Evolutionary conservation across 805 yeast genomes (phyloP).

Genomic region (Candida mattraensis): DNA sequence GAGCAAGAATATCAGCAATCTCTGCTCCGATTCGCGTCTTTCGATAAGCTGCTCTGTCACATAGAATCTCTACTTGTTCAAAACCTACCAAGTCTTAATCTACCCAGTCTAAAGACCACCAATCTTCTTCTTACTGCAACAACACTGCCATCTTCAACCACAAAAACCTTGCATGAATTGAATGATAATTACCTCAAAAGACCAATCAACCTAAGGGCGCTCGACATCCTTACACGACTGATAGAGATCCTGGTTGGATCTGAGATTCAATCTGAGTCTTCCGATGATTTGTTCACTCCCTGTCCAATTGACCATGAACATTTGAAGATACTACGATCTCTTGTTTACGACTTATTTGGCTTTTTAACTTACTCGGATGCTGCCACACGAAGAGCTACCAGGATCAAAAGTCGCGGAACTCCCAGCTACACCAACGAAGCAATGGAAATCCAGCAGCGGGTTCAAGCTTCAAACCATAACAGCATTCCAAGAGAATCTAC

Average conservation of each 20-base stretch:
- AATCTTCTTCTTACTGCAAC: conserved; percentile 38
- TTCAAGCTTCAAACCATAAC: not conserved
- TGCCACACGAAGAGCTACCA: conserved; percentile 1
- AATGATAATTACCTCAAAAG: conserved; percentile 27
- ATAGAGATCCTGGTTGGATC: conserved; percentile 6
- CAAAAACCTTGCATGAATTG: conserved; percentile 24
- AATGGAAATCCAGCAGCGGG: conserved; percentile 4
- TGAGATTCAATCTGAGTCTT: not conserved
- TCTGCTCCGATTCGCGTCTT: conserved; percentile 25
- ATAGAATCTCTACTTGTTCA: conserved; percentile 32
- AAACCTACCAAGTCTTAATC: conserved; percentile 24
- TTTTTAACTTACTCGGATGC: conserved; percentile 7
- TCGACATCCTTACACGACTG: conserved; percentile 28
- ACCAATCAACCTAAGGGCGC: conserved; percentile 34
- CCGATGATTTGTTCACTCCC: conserved; percentile 30
- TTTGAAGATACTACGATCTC: conserved; percentile 14
- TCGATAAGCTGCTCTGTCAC: conserved; percentile 37
- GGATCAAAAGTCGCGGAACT: no score
- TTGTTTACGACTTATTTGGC: conserved; percentile 13
- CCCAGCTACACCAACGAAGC: no score
- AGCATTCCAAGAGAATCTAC: not conserved
- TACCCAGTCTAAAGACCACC: conserved; percentile 36
- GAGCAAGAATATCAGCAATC: conserved; percentile 17
- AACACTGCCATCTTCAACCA: conserved; percentile 32
- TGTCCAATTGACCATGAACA: conserved; percentile 16